phyloP scores from a whole-genome alignment of 495 filamentous ascomycete genomes.

The Hypoxylon fragiforme region DNA sequence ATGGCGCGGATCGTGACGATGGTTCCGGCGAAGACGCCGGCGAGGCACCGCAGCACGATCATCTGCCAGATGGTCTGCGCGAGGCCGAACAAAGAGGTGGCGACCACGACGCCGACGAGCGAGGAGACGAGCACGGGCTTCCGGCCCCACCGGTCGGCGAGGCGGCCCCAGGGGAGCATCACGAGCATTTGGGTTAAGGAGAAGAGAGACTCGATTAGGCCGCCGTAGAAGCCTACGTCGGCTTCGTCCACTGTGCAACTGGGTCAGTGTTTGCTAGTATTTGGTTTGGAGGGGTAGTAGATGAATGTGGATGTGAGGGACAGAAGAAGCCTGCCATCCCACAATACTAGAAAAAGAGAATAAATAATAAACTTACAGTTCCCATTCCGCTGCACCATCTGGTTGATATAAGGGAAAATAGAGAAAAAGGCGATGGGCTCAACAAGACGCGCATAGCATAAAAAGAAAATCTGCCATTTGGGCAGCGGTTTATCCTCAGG shows the following conservation, averaged over 20 bases:
- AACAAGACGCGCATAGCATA: conserved; percentile 69
- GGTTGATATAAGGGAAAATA: conserved; percentile 74
- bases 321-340: background rate
- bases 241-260: conserved; percentile 45
- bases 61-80: conserved; percentile 65
- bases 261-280: background rate
- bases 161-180: conserved; percentile 62
- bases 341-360: too few species aligned
- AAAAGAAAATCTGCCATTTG: conserved; percentile 59
- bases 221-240: conserved; percentile 73
- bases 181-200: conserved; percentile 65
- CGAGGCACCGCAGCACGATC: conserved; percentile 65
- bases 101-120: conserved; percentile 58
- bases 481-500: conserved; percentile 53
- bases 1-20: conserved; percentile 72
- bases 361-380: conserved; percentile 25
- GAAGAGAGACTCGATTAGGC: conserved; percentile 73
- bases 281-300: too few species aligned
- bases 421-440: conserved; percentile 75
- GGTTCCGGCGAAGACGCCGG: conserved; percentile 69
- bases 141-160: conserved; percentile 66
- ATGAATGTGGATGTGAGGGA: background rate
- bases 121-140: conserved; percentile 69
- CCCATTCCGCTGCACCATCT: conserved; percentile 68
- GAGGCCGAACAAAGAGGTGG: conserved; percentile 64